A percentile compares a stretch with the other conserved stretches of the same genome.
Conservation (phyloP, 352 stramenopile genomes). For the Phytophthora idaei region DNA sequence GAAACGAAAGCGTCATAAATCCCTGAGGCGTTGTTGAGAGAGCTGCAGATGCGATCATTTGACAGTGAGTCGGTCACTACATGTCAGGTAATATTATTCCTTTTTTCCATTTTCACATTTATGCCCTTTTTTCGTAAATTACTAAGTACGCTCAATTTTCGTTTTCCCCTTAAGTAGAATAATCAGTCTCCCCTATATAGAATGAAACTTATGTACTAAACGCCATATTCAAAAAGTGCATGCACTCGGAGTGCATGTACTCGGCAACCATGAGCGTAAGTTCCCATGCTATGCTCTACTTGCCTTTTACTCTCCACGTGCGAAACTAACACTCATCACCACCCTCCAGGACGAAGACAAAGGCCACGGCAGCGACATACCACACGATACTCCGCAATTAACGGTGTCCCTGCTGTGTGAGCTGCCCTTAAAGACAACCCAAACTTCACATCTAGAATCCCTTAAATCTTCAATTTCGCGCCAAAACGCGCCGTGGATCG, state of each 20-base stretch:
- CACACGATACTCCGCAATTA: neutral
- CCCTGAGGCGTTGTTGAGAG: neutral
- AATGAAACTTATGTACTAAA: too few relatives aligned
- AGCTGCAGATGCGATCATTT: neutral
- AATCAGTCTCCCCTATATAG: too few relatives aligned
- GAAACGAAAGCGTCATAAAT: neutral
- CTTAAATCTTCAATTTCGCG: neutral
- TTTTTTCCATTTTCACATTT: too few relatives aligned
- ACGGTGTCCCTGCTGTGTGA: constrained; percentile 10
- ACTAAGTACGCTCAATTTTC: too few relatives aligned
- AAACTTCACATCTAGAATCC: neutral
- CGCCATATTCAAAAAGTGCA: neutral
- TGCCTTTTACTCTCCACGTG: neutral
- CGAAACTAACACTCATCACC: constrained; percentile 1
- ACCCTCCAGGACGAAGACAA: constrained; percentile 6
- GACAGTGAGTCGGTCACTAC: too few relatives aligned
- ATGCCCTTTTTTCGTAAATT: neutral
- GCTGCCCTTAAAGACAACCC: neutral
- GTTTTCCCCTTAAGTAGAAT: neutral
- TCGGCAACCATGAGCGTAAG: constrained; percentile 5
- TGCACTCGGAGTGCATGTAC: neutral
- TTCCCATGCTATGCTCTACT: neutral
- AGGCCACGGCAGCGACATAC: neutral
- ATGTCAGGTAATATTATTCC: too few relatives aligned
- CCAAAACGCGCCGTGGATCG: constrained; percentile 24